Conservation (phyloP, 345 rosid species). For the rapeseed (Brassica napus) region DNA sequence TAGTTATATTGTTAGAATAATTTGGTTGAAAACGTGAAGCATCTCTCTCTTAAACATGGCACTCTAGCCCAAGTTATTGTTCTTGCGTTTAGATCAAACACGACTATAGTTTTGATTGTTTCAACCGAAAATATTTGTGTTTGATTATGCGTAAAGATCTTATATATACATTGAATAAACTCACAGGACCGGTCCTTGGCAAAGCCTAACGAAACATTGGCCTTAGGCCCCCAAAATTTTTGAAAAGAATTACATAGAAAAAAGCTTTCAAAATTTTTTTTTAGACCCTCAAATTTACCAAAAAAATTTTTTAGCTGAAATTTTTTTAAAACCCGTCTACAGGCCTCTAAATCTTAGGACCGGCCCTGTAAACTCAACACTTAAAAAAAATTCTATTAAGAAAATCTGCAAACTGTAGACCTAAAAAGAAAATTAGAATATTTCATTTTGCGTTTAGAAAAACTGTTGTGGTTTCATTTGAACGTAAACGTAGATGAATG, state of each 20-base stretch:
- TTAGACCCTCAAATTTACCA: too few species aligned
- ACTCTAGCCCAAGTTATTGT: neutral
- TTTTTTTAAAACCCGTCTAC: too few species aligned
- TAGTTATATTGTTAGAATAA: neutral
- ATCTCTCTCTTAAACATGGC: neutral
- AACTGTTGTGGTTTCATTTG: neutral
- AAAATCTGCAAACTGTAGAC: neutral
- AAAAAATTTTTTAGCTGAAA: too few species aligned
- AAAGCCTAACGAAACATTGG: too few species aligned
- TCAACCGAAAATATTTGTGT: neutral
- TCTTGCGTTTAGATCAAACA: neutral
- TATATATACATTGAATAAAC: too few species aligned
- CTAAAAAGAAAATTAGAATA: neutral
- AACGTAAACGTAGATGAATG: neutral
- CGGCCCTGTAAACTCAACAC: too few species aligned
- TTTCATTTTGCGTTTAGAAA: neutral
- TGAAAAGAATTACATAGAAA: too few species aligned
- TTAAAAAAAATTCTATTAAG: constrained; percentile 3
- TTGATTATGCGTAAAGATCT: neutral
- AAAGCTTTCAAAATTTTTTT: too few species aligned
- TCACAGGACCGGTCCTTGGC: too few species aligned
- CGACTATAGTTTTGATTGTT: neutral
- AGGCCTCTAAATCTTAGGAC: too few species aligned
- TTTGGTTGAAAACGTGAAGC: neutral
- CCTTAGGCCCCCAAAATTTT: too few species aligned